Evolutionary conservation across 176 grass and related monocot species (phyloP).

Genomic region (Cocos nucifera): DNA sequence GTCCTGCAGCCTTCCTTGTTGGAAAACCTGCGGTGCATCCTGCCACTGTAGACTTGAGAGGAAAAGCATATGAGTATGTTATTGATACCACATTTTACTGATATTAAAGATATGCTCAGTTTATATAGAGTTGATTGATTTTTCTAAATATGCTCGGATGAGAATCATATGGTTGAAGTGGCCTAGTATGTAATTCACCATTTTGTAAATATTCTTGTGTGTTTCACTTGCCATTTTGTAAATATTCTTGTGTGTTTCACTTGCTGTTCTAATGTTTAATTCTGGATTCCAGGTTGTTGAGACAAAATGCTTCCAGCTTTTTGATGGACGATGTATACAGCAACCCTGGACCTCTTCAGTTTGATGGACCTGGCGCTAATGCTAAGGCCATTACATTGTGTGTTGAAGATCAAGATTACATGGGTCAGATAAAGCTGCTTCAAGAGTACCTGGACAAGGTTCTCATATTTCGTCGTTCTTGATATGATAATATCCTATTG

Average conservation of each 20-base stretch:
- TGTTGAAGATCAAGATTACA: conserved; percentile 99
- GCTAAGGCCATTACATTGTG: conserved; percentile 61
- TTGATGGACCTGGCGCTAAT: conserved; percentile 74
- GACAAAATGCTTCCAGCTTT: conserved; percentile 54
- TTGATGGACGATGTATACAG: conserved; percentile 95
- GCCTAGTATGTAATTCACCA: too few relatives aligned
- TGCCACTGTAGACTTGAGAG: conserved; percentile 80
- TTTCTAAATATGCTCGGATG: too few relatives aligned
- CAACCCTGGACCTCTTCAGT: conserved; percentile 93
- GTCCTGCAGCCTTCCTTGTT: conserved; percentile 53
- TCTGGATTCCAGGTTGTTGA: conserved; percentile 53
- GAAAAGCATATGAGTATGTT: conserved; percentile 96
- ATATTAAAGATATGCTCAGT: background rate
- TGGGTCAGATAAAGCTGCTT: conserved; percentile 90
- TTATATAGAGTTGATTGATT: too few relatives aligned
- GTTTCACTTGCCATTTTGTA: too few relatives aligned
- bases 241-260: too few relatives aligned
- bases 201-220: too few relatives aligned
- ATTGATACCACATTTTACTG: background rate
- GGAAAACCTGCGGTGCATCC: conserved; percentile 96
- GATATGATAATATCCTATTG: background rate
- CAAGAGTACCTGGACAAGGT: conserved; percentile 92
- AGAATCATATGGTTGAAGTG: too few relatives aligned
- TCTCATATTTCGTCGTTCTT: background rate
- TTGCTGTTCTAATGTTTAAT: too few relatives aligned